Evolutionary conservation across 1,139 yeast species (phyloP).

Genomic region (Wickerhamomyces sp.): DNA sequence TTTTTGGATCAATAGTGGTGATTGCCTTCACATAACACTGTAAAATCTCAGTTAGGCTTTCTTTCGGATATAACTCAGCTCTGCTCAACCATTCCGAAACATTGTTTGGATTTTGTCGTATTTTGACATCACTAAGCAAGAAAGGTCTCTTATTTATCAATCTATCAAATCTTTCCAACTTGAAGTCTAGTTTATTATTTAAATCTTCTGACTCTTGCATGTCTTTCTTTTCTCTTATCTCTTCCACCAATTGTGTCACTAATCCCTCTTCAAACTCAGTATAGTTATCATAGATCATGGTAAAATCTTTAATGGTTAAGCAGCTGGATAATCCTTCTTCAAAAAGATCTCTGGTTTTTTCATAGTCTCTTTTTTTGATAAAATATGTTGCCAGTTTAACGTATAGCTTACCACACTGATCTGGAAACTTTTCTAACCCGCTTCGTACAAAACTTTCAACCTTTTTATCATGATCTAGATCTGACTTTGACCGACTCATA

Average conservation of each 20-base stretch:
- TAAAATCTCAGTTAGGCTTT: slow-evolving; percentile 38
- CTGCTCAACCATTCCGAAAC: slow-evolving; percentile 68
- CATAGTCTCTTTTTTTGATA: slow-evolving; percentile 32
- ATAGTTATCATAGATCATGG: slow-evolving; percentile 57
- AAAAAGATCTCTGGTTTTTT: slow-evolving; percentile 43
- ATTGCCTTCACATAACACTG: slow-evolving; percentile 65
- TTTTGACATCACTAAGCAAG: slow-evolving; percentile 57
- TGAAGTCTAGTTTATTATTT: slow-evolving; percentile 31
- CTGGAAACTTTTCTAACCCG: slow-evolving; percentile 50
- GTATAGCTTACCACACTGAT: slow-evolving; percentile 50
- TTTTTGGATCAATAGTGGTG: slow-evolving; percentile 58
- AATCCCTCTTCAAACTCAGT: slow-evolving; percentile 56
- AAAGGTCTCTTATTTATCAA: slow-evolving; percentile 52
- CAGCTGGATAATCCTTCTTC: slow-evolving; percentile 42
- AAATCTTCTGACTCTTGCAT: slow-evolving; percentile 11
- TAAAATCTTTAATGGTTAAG: slow-evolving; percentile 56
- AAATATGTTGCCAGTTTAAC: slow-evolving; percentile 47
- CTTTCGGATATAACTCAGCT: slow-evolving; percentile 36
- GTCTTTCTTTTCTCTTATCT: slow-evolving; percentile 17
- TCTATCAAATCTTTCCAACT: slow-evolving; percentile 48
- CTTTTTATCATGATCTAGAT: slow-evolving; percentile 10
- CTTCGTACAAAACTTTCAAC: slow-evolving; percentile 34
- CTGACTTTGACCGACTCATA: slow-evolving; percentile 19
- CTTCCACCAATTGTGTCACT: slow-evolving; percentile 35
- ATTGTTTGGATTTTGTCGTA: slow-evolving; percentile 59